A percentile compares a stretch with the other conserved stretches of the same genome.
phyloP scores from a whole-genome alignment of 2,329 filamentous ascomycete species.

The Venturia asperata region DNA sequence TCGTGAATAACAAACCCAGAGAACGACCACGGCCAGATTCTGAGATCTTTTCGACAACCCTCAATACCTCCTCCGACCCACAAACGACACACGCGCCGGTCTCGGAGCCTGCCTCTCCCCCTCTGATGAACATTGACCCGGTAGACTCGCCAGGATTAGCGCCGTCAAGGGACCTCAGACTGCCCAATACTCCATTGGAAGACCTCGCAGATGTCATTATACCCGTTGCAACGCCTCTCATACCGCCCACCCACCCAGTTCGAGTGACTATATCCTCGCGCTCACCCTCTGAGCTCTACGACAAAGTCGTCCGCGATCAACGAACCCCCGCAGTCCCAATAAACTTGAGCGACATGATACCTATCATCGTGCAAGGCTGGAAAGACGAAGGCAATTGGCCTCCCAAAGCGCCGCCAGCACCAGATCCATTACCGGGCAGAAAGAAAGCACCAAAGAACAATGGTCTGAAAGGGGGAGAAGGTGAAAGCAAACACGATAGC shows the following conservation, averaged over 20 bases:
- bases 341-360: constrained; percentile 74
- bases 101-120: neutral
- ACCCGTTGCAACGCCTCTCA: constrained; percentile 64
- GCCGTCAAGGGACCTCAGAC: neutral
- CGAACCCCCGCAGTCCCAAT: constrained; percentile 82
- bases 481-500: constrained; percentile 17
- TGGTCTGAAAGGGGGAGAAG: constrained; percentile 17
- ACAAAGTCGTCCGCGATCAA: constrained; percentile 74
- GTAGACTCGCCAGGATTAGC: neutral
- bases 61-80: constrained; percentile 19
- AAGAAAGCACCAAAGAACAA: constrained; percentile 20
- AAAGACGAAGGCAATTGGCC: constrained; percentile 93
- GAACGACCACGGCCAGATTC: constrained; percentile 37
- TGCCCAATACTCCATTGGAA: constrained; percentile 5
- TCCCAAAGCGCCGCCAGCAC: constrained; percentile 47
- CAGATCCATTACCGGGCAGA: constrained; percentile 40
- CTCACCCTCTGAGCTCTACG: constrained; percentile 77
- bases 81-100: neutral
- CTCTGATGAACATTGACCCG: neutral
- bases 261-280: constrained; percentile 66
- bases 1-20: constrained; percentile 38
- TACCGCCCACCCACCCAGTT: constrained; percentile 68
- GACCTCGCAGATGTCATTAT: constrained; percentile 41
- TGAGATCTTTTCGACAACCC: constrained; percentile 27
- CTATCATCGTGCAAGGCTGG: constrained; percentile 81